Conservation (phyloP, 495 filamentous ascomycete species). For the Neurospora hispaniola region DNA sequence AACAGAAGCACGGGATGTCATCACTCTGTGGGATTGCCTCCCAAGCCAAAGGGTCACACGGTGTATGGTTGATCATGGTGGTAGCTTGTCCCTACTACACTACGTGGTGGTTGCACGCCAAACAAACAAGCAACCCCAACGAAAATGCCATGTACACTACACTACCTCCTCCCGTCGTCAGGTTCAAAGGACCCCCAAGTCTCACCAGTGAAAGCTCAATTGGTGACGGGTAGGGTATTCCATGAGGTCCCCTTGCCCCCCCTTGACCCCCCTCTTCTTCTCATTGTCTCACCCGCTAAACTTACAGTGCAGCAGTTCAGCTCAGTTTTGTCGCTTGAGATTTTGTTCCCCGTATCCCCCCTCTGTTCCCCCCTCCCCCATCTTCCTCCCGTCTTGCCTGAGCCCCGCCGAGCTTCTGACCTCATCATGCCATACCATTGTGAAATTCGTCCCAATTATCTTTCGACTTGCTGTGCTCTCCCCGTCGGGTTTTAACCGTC, state of each 20-base stretch:
- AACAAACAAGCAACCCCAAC: no score
- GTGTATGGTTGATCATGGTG: background rate
- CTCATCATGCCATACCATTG: background rate
- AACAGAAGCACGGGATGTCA: slow-evolving; percentile 13
- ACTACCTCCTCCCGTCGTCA: no score
- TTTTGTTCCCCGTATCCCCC: background rate
- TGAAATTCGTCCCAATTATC: background rate
- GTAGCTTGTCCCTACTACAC: background rate
- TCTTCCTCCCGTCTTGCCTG: background rate
- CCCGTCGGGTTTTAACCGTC: background rate
- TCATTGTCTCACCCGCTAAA: background rate
- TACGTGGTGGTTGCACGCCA: background rate
- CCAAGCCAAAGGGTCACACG: slow-evolving; percentile 2
- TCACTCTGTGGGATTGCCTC: slow-evolving; percentile 4
- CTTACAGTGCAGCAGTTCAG: background rate
- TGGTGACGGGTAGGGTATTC: background rate
- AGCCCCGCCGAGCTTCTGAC: background rate
- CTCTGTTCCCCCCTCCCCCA: background rate
- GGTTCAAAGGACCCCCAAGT: no score
- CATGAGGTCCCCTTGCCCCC: background rate
- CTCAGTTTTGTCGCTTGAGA: background rate
- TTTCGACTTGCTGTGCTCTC: background rate
- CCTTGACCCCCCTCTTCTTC: background rate
- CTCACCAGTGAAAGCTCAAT: no score
- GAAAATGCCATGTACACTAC: no score